Evolutionary conservation across 208 protist genomes (phyloP), one percentile per base, ranked within the genome.

Genomic region (Herpetomonas tarakana): DNA sequence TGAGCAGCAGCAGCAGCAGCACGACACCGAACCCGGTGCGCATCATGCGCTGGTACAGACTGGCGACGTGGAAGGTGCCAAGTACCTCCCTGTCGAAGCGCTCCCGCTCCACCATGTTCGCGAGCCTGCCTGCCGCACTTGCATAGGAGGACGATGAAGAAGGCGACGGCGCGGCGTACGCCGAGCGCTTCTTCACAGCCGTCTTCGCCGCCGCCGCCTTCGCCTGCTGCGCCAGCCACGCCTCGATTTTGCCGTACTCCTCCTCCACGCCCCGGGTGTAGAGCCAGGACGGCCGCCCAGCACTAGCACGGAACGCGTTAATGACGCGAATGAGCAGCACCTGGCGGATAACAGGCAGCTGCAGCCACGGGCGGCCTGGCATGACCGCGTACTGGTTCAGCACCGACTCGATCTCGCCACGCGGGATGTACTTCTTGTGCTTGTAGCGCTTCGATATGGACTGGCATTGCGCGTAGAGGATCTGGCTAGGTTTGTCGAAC

Each of bases 291-390:
- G 45, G 64, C 18, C 54, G 53, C 7, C 86, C 87, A 11, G 46
- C 50, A 31, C 67, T 61, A 28, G 67, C 59, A 2, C 86, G 81
- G 2, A 91, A 28, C 16, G 69, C 61, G 45, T 92, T 96, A 30
- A 92, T 81, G 51, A 75, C 51, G 1, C 84, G 84, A 28, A 91
- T 62, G 14, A 90, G 69, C 26, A 92, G 57, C 2, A 96, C 44
- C 29, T 93, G 86, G 29, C 90, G 81, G 7, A 96, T 53, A 21
- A 96, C 35, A n/a, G 90, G 90, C 27, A 92, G 63, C 55, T 90
- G 82, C 41, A 91, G 57, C 70, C 72, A 84, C n/a, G 82, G 78
- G 11, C 71, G 68, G 18, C 78, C 70, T 0, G 86, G 90, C 38
- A 90, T 62, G 1, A 62, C 59, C 21, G 53, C 59, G 57, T 91